Conservation (phyloP, 495 filamentous ascomycete genomes). For the Talaromyces ruber region DNA sequence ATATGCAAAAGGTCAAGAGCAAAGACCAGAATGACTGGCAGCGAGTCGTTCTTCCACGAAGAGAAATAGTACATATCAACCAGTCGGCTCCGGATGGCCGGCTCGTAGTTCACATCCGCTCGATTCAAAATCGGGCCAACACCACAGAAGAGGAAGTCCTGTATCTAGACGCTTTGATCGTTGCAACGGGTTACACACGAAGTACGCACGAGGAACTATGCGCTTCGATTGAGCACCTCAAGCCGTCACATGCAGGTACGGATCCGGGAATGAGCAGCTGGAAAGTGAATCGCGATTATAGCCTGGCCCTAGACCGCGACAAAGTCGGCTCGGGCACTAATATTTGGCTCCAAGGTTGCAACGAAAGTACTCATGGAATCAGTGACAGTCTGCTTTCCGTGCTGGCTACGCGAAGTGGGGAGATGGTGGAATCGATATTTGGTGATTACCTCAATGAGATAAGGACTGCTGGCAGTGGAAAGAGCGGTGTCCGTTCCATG, state of each 20-base stretch:
- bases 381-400: constrained; percentile 76
- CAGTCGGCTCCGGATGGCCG: constrained; percentile 34
- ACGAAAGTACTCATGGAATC: constrained; percentile 83
- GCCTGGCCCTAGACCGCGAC: constrained; percentile 54
- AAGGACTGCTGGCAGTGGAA: not conserved
- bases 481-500: not conserved
- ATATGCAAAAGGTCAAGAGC: constrained; percentile 69
- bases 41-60: constrained; percentile 63
- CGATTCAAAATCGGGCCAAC: constrained; percentile 9
- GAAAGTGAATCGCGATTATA: constrained; percentile 59
- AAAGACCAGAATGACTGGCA: constrained; percentile 66
- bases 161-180: constrained; percentile 72
- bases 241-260: constrained; percentile 39
- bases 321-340: constrained; percentile 57
- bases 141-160: constrained; percentile 36
- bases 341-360: constrained; percentile 92
- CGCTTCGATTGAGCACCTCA: constrained; percentile 49
- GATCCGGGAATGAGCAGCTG: constrained; percentile 18
- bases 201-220: constrained; percentile 75
- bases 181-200: constrained; percentile 80
- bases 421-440: constrained; percentile 73
- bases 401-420: constrained; percentile 63
- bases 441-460: constrained; percentile 30
- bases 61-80: constrained; percentile 52
- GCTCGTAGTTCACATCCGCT: constrained; percentile 28